A percentile compares a stretch with the other conserved stretches of the same genome.
Conservation (phyloP, 345 rosid genomes). For the Populus davidiana region DNA sequence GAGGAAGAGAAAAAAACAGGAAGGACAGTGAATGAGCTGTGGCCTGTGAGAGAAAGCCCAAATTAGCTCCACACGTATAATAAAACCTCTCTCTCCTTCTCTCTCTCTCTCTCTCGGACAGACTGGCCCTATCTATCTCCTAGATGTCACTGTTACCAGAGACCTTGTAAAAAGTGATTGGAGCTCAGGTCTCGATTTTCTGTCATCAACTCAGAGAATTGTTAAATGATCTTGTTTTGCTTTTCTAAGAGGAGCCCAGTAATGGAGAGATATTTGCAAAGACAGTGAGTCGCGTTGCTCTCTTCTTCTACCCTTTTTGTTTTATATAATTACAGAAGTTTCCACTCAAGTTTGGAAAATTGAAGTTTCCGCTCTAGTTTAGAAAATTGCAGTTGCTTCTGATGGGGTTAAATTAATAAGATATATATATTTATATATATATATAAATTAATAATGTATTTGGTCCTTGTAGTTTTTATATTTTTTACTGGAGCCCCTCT, state of each 20-base stretch:
- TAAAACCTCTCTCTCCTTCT: too few species aligned
- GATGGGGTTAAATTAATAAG: background rate
- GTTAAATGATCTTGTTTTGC: background rate
- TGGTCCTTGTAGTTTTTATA: background rate
- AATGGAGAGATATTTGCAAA: too few species aligned
- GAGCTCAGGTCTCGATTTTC: background rate
- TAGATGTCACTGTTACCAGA: background rate
- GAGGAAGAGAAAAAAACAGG: background rate
- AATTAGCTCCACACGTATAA: background rate
- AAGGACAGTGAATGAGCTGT: background rate
- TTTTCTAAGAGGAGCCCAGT: background rate
- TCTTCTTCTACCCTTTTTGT: background rate
- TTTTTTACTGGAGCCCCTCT: too few species aligned
- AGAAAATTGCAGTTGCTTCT: too few species aligned
- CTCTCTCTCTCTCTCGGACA: background rate
- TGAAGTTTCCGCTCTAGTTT: too few species aligned
- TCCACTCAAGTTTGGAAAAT: background rate
- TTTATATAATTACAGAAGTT: background rate
- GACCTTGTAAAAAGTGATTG: background rate
- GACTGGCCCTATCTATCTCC: conserved; percentile 1
- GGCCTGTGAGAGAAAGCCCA: background rate
- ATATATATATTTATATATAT: too few species aligned
- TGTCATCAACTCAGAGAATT: background rate
- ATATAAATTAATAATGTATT: too few species aligned
- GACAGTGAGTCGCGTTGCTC: background rate